Evolutionary conservation across 2,329 filamentous ascomycete species (phyloP).

Genomic region (Tolypocladium sp.): DNA sequence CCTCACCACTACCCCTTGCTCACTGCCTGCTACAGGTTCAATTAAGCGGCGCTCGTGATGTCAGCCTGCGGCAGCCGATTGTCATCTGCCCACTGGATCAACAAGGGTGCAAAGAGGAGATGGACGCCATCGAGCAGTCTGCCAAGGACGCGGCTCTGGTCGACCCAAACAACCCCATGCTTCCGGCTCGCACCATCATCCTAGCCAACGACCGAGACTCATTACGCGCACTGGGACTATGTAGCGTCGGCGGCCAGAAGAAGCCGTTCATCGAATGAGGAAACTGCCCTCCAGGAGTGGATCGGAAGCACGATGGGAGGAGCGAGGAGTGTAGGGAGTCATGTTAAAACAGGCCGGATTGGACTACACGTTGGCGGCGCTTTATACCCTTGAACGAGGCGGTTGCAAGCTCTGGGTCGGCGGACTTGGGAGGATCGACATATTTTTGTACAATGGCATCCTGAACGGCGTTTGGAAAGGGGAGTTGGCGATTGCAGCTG

Average conservation of each 20-base stretch:
- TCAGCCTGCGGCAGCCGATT: constrained; percentile 81
- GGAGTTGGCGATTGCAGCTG: constrained; percentile 5
- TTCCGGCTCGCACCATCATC: constrained; percentile 80
- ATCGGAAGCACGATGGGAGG: neutral
- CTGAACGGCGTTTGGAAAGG: constrained; percentile 8
- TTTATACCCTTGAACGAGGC: constrained; percentile 6
- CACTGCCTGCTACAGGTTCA: constrained; percentile 54
- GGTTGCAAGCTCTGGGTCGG: constrained; percentile 1
- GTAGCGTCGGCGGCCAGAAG: constrained; percentile 53
- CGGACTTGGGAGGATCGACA: neutral
- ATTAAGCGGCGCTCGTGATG: constrained; percentile 80
- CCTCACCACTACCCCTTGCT: neutral
- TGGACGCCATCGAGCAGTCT: constrained; percentile 95
- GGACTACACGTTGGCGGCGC: neutral
- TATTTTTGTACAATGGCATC: constrained; percentile 4
- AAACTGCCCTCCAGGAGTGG: neutral
- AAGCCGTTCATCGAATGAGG: constrained; percentile 55
- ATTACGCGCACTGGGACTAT: constrained; percentile 52
- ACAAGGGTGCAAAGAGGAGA: constrained; percentile 93
- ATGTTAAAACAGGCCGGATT: neutral
- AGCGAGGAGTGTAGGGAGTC: neutral
- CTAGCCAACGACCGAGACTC: constrained; percentile 64
- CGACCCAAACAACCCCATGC: constrained; percentile 80
- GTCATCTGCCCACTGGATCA: constrained; percentile 95
- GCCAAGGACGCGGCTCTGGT: constrained; percentile 87